These are phyloP conservation scores for Trichoderma sp. DNA, from an alignment of 2,329 filamentous ascomycete species.

Conservation along the genomic window DNA sequence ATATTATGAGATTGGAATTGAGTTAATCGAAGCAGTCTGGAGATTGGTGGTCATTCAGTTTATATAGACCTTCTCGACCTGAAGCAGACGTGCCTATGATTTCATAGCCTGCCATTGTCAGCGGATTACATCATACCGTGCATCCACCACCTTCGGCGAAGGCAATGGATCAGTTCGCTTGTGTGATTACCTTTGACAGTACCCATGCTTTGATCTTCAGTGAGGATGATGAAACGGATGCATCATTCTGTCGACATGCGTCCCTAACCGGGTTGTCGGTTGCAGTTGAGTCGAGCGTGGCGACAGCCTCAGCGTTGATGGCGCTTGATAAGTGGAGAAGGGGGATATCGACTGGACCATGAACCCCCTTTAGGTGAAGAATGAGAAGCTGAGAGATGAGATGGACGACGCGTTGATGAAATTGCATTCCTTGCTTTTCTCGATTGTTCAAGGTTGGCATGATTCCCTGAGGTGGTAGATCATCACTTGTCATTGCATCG, in stretches of 20 bases:
- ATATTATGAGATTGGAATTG: too few relatives aligned
- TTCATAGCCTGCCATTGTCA: conserved; percentile 7
- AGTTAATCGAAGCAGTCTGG: background rate
- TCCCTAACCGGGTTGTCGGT: too few relatives aligned
- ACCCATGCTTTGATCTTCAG: background rate
- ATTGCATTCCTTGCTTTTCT: too few relatives aligned
- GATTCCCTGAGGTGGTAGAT: too few relatives aligned
- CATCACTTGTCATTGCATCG: too few relatives aligned
- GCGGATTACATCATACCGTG: conserved; percentile 10
- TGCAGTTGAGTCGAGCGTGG: background rate
- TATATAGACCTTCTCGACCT: background rate
- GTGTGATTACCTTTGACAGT: background rate
- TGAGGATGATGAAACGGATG: conserved; percentile 3
- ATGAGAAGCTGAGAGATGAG: too few relatives aligned
- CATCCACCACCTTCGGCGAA: background rate
- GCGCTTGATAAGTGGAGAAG: background rate
- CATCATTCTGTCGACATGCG: background rate
- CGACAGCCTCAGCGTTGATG: background rate
- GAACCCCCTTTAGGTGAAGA: too few relatives aligned
- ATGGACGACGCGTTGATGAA: too few relatives aligned
- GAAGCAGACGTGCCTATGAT: conserved; percentile 1
- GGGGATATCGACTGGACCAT: too few relatives aligned
- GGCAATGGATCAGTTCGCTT: background rate
- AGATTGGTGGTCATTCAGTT: background rate
- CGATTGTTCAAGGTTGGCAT: too few relatives aligned